Evolutionary conservation across 2,329 filamentous ascomycete species (phyloP).

Genomic region (Aspergillus piperis): DNA sequence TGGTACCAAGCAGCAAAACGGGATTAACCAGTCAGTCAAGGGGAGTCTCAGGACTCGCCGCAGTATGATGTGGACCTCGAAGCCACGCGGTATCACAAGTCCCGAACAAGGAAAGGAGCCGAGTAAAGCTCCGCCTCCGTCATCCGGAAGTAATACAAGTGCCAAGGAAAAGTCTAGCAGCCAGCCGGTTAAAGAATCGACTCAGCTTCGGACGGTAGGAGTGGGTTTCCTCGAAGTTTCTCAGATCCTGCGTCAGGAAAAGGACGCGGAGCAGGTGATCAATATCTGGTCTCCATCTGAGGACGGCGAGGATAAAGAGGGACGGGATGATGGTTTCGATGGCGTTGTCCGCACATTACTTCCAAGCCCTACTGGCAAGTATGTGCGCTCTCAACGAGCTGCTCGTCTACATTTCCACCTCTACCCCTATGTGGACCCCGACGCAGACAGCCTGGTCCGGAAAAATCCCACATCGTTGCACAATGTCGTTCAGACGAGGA

Average conservation of each 20-base stretch:
- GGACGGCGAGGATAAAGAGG: slow-evolving; percentile 58
- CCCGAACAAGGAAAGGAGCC: slow-evolving; percentile 34
- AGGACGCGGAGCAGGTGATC: slow-evolving; percentile 74
- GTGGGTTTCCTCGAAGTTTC: slow-evolving; percentile 78
- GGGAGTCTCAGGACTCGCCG: slow-evolving; percentile 43
- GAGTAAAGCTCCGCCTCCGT: slow-evolving; percentile 31
- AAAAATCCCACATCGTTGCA: slow-evolving; percentile 85
- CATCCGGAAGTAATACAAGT: slow-evolving; percentile 34
- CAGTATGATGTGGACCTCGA: slow-evolving; percentile 48
- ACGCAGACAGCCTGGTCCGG: slow-evolving; percentile 79
- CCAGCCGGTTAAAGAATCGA: slow-evolving; percentile 35
- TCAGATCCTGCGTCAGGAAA: slow-evolving; percentile 68
- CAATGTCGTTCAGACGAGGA: slow-evolving; percentile 75
- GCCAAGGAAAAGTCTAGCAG: slow-evolving; percentile 27
- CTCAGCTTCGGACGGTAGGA: slow-evolving; percentile 69
- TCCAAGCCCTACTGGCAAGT: slow-evolving; percentile 70
- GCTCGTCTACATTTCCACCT: slow-evolving; percentile 79
- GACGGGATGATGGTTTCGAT: slow-evolving; percentile 68
- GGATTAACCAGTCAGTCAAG: slow-evolving; percentile 36
- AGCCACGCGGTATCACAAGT: slow-evolving; percentile 33
- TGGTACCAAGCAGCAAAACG: slow-evolving; percentile 28
- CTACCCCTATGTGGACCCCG: slow-evolving; percentile 72
- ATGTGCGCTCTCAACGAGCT: slow-evolving; percentile 69
- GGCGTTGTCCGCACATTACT: slow-evolving; percentile 72
- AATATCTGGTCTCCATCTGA: slow-evolving; percentile 71